Base-by-base conservation (phyloP, 2,329 filamentous ascomycete genomes). In the Diatrype stigma region DNA sequence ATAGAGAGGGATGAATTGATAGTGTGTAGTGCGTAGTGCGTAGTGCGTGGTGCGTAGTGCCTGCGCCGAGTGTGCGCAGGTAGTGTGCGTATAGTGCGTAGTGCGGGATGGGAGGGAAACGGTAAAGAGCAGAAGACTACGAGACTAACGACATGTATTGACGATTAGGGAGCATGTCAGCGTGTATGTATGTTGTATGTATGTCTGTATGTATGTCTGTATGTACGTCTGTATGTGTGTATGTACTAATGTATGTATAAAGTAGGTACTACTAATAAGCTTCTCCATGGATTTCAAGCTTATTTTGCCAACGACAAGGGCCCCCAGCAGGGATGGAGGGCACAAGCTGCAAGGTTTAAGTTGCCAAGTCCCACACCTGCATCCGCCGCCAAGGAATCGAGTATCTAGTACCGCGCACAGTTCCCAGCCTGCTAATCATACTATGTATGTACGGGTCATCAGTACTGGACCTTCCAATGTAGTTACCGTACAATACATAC, bases 281-380 rank as follows among this genome's bases (percentile, higher is more conserved):
- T 49, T 49, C 48, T 42, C 48, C 17, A 35, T 45, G 28, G 22
- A 46, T 45, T 45, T 49, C 48, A 49, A 49, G 48, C 48, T 49
- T 49, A 49, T 49, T 49, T 49, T 45, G 37, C 30, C 37, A 49
- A 32, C 34, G 23, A 22, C 23, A 28, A n/a, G n/a, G 17, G 37
- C 23, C 12, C 17, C 22, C 5, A 28, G 40, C 40, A 44, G 22
- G 40, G 40, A 44, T 44, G 8, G 19, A 21, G 10, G 17, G 19
- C 14, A 44, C 16, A 17, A 5, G 12, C 40, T 44, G 40, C 40
- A 44, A 44, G 40, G 40, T 44, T 44, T 23, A 17, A 26, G 40
- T 26, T 44, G 40, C 40, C 22, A 44, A 44, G 40, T 7, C 22
- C 22, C 22, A 44, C 1, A 28, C n/a, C n/a, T 8, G 40, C 40